Evolutionary conservation across 352 stramenopile species (phyloP).

Genomic region (Globisporangium mamillatum): DNA sequence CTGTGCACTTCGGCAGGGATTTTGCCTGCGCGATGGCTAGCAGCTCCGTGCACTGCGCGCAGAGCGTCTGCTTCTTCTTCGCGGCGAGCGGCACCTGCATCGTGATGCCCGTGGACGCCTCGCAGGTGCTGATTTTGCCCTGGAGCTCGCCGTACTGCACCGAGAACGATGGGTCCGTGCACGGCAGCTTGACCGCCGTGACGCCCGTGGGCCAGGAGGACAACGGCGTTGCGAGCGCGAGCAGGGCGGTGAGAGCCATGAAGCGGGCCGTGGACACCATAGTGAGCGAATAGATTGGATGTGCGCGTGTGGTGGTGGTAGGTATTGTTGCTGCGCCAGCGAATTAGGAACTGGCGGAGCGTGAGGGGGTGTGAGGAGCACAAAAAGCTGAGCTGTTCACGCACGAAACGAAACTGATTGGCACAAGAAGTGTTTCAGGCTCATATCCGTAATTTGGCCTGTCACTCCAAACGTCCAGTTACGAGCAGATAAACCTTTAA

Average conservation of each 20-base stretch:
- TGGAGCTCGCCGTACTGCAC: not conserved
- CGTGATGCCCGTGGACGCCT: slow-evolving; percentile 3
- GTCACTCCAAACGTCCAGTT: no score
- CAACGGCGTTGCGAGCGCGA: not conserved
- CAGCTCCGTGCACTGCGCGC: slow-evolving; percentile 3
- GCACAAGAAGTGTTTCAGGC: no score
- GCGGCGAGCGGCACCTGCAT: slow-evolving; percentile 1
- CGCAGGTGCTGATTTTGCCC: not conserved
- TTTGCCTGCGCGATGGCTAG: not conserved
- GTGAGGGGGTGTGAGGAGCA: not conserved
- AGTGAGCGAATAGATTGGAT: not conserved
- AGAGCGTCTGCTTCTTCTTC: slow-evolving; percentile 3
- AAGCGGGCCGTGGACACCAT: not conserved
- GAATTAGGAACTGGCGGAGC: not conserved
- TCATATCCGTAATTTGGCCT: no score
- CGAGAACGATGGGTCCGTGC: not conserved
- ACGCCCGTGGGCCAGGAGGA: not conserved
- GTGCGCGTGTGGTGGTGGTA: not conserved
- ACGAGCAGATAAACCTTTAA: no score
- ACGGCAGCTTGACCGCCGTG: not conserved
- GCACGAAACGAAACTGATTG: not conserved
- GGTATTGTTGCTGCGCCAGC: not conserved
- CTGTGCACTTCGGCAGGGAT: not conserved
- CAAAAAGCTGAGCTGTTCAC: not conserved
- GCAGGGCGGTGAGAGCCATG: not conserved